Evolutionary conservation across 2,329 filamentous ascomycete genomes (phyloP).

Genomic region (Phyllosticta ampelicida): DNA sequence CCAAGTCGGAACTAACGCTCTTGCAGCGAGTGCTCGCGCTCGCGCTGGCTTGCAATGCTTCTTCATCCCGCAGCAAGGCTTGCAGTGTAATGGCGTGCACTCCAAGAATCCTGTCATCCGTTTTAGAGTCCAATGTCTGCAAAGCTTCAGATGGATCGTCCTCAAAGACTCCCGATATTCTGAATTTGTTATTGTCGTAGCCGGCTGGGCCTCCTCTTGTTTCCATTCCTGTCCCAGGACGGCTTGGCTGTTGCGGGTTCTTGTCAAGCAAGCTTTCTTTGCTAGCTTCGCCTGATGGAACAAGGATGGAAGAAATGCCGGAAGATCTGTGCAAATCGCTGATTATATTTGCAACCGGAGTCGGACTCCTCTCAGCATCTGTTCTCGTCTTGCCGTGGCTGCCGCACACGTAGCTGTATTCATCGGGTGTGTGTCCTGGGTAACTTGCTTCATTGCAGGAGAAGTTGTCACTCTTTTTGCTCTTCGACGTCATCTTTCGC

Average conservation of each 20-base stretch:
- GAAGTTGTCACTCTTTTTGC: not conserved
- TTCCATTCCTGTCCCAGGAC: not conserved
- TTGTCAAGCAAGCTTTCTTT: not conserved
- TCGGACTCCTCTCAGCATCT: not conserved
- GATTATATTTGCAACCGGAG: not conserved
- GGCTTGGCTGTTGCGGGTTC: not conserved
- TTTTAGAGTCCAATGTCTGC: constrained; percentile 1
- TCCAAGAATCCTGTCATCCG: constrained; percentile 7
- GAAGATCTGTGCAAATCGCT: not conserved
- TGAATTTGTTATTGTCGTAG: not conserved
- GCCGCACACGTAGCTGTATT: constrained; percentile 6
- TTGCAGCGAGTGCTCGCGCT: constrained; percentile 1
- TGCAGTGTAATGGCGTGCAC: constrained; percentile 12
- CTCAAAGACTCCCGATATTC: not conserved
- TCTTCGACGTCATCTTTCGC: not conserved
- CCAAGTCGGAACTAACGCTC: not conserved
- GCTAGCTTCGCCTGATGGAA: not conserved
- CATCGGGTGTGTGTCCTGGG: not conserved
- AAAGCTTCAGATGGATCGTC: not conserved
- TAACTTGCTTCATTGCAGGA: not conserved
- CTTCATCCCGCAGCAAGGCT: constrained; percentile 9
- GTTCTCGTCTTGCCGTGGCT: not conserved
- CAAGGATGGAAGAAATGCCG: not conserved
- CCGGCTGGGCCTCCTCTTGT: not conserved
- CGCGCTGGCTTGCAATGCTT: constrained; percentile 2